A percentile compares a stretch with the other conserved stretches of the same genome.
phyloP scores from a whole-genome alignment of 345 rosid species.

The Schrenkiella parvula region DNA sequence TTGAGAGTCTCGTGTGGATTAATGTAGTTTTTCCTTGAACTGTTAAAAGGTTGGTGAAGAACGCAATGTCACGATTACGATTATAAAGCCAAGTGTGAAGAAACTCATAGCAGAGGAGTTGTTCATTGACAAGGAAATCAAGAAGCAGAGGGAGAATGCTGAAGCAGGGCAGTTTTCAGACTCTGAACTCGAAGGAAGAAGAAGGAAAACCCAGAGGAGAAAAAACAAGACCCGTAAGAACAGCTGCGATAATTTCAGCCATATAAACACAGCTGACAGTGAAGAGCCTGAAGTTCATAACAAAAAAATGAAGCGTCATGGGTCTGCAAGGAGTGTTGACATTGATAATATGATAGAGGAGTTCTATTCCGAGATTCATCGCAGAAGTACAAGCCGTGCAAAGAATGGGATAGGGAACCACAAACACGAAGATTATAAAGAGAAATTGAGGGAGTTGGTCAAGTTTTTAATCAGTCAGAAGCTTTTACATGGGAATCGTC shows the following conservation, averaged over 20 bases:
- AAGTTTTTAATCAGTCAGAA: conserved; percentile 63
- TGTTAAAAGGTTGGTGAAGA: conserved; percentile 53
- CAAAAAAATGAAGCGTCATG: conserved; percentile 25
- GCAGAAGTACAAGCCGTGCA: conserved; percentile 40
- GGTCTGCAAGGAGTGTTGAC: conserved; percentile 40
- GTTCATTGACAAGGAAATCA: conserved; percentile 39
- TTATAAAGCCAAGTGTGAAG: conserved; percentile 74
- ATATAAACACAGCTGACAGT: conserved; percentile 36
- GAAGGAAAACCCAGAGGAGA: conserved; percentile 51
- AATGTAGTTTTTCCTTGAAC: conserved; percentile 23
- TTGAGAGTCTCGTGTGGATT: not conserved
- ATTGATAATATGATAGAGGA: conserved; percentile 65
- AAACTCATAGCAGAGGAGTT: conserved; percentile 92
- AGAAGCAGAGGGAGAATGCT: conserved; percentile 38
- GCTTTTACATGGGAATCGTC: conserved; percentile 51
- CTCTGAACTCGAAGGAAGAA: conserved; percentile 43
- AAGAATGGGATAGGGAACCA: conserved; percentile 38
- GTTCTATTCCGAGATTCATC: conserved; percentile 57
- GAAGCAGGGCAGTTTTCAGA: conserved; percentile 44
- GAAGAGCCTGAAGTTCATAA: conserved; percentile 35
- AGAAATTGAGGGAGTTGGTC: conserved; percentile 66
- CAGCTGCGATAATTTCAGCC: conserved; percentile 48
- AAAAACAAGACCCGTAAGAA: conserved; percentile 47
- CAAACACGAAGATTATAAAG: conserved; percentile 47
- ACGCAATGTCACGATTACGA: conserved; percentile 30